phyloP scores from a whole-genome alignment of 768 basidiomycete genomes.

The Infundibulicybe gibba region DNA sequence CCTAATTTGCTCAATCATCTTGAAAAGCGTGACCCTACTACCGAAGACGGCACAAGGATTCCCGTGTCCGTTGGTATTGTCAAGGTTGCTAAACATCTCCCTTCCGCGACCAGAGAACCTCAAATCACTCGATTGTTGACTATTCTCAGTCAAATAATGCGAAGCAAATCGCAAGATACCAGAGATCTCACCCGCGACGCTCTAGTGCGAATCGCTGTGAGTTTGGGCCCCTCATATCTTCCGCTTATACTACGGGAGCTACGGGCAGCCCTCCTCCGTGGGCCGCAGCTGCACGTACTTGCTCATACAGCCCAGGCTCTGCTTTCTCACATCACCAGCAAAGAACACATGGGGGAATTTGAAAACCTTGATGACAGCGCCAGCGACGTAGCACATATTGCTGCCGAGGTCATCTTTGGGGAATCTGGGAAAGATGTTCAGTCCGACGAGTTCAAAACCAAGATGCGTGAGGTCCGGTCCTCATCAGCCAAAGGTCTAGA shows the following conservation, averaged over 20 bases:
- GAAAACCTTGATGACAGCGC: slow-evolving; percentile 71
- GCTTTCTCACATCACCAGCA: slow-evolving; percentile 73
- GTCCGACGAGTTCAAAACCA: slow-evolving; percentile 90
- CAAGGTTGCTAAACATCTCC: slow-evolving; percentile 79
- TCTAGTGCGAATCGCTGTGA: slow-evolving; percentile 71
- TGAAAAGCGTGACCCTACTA: slow-evolving; percentile 74
- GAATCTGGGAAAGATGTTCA: slow-evolving; percentile 88
- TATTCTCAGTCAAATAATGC: slow-evolving; percentile 81
- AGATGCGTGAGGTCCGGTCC: slow-evolving; percentile 85
- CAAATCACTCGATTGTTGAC: slow-evolving; percentile 80
- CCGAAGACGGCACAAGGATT: slow-evolving; percentile 82
- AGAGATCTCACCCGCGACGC: slow-evolving; percentile 84
- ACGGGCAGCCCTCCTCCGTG: slow-evolving; percentile 79
- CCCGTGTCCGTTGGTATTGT: slow-evolving; percentile 87
- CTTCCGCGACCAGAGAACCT: slow-evolving; percentile 51
- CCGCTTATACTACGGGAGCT: slow-evolving; percentile 74
- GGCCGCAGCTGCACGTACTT: slow-evolving; percentile 92
- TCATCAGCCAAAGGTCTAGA: slow-evolving; percentile 85
- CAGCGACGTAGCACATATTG: slow-evolving; percentile 74
- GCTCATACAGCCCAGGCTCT: slow-evolving; percentile 83
- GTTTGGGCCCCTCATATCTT: slow-evolving; percentile 72
- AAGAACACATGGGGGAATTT: slow-evolving; percentile 52
- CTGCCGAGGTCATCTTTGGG: slow-evolving; percentile 90
- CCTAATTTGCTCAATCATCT: slow-evolving; percentile 78
- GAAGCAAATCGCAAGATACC: slow-evolving; percentile 93